Conservation (phyloP, 768 basidiomycete genomes). For the Scleroderma citrinum region DNA sequence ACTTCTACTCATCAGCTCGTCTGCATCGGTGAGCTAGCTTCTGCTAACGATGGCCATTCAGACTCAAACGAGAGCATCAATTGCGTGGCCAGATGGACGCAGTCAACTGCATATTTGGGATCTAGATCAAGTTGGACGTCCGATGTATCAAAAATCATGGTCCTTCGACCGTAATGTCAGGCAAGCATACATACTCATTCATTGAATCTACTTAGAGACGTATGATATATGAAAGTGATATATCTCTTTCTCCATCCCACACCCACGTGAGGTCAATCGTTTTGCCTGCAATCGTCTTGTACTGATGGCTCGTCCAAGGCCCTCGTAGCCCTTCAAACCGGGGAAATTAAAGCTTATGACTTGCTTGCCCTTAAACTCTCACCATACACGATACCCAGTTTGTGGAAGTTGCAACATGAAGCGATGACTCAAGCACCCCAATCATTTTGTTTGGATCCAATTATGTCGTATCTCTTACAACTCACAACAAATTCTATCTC, state of each 20-base stretch:
- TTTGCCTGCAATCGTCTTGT: slow-evolving; percentile 5
- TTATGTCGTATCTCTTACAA: slow-evolving; percentile 29
- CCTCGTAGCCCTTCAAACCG: slow-evolving; percentile 46
- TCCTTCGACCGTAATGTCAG: slow-evolving; percentile 42
- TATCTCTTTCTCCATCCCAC: slow-evolving; percentile 63
- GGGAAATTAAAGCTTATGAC: slow-evolving; percentile 71
- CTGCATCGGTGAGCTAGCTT: slow-evolving; percentile 48
- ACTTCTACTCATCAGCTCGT: slow-evolving; percentile 47
- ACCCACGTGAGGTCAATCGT: slow-evolving; percentile 51
- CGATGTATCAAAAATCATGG: slow-evolving; percentile 45
- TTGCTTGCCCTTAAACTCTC: slow-evolving; percentile 63
- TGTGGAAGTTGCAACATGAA: slow-evolving; percentile 71
- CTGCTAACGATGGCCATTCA: background rate
- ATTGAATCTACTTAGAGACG: background rate
- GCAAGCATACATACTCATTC: slow-evolving; percentile 18
- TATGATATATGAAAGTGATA: slow-evolving; percentile 29
- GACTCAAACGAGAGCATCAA: background rate
- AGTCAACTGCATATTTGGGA: slow-evolving; percentile 59
- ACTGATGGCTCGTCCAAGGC: slow-evolving; percentile 22
- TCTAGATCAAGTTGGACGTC: slow-evolving; percentile 44
- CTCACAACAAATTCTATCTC: background rate
- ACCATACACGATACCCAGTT: slow-evolving; percentile 62
- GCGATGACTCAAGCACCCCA: slow-evolving; percentile 37
- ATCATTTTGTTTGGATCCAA: slow-evolving; percentile 26
- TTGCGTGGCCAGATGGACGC: slow-evolving; percentile 38